A percentile compares a stretch with the other conserved stretches of the same genome.
These are phyloP conservation scores for Emericellopsis atlantica DNA, from an alignment of 2,329 filamentous ascomycete species.

Conservation along the genomic window DNA sequence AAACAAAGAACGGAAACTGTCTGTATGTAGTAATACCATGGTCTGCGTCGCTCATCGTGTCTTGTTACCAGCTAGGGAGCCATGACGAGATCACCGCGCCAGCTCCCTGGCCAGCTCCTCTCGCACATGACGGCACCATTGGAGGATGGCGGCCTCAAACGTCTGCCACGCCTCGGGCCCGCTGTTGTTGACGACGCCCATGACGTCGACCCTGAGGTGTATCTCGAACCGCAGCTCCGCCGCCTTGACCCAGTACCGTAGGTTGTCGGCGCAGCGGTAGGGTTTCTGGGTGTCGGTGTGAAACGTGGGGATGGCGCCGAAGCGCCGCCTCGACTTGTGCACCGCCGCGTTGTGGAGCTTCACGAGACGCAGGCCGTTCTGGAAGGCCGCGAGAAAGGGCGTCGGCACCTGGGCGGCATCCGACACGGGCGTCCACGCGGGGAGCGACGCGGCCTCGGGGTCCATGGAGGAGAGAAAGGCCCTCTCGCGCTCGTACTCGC, in stretches of 20 bases:
- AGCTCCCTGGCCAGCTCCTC: conserved; percentile 70
- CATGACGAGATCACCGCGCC: background rate
- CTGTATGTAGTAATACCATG: too few species aligned
- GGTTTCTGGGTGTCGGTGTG: conserved; percentile 92
- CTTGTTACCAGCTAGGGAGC: too few species aligned
- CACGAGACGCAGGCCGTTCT: conserved; percentile 70
- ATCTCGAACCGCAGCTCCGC: conserved; percentile 91
- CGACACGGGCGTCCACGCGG: conserved; percentile 48
- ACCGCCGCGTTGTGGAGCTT: conserved; percentile 84
- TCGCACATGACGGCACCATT: conserved; percentile 73
- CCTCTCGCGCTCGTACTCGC: conserved; percentile 66
- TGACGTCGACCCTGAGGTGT: conserved; percentile 68
- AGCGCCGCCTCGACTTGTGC: conserved; percentile 70
- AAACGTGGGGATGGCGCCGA: conserved; percentile 78
- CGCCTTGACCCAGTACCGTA: conserved; percentile 93
- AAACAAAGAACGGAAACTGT: too few species aligned
- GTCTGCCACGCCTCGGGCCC: conserved; percentile 59
- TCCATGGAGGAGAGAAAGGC: conserved; percentile 72
- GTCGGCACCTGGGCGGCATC: conserved; percentile 42
- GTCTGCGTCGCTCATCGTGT: too few species aligned
- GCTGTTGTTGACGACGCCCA: conserved; percentile 71
- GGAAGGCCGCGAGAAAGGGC: conserved; percentile 60
- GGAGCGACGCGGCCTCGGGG: conserved; percentile 44
- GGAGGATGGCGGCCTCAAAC: conserved; percentile 72
- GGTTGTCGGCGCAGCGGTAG: conserved; percentile 85